Conservation (phyloP, 257 asterid species). For the Lycium barbarum region DNA sequence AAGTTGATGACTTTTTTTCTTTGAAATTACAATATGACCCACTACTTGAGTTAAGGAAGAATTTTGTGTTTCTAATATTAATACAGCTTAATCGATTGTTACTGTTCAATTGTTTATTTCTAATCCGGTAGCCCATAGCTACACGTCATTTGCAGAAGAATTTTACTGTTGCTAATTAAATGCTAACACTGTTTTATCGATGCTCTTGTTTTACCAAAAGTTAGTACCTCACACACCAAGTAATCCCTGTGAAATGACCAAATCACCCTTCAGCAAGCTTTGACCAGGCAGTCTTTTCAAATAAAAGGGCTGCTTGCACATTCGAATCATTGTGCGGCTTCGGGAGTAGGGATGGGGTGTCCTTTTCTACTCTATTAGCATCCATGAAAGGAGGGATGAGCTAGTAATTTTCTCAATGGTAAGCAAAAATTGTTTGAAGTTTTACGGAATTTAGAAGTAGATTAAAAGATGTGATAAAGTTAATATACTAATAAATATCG, state of each 20-base stretch:
- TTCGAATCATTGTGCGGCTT: slow-evolving; percentile 21
- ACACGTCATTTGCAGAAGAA: slow-evolving; percentile 54
- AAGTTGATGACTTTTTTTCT: not conserved
- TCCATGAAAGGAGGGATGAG: not conserved
- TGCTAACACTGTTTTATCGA: slow-evolving; percentile 52
- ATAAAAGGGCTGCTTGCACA: slow-evolving; percentile 32
- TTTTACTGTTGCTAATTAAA: slow-evolving; percentile 41
- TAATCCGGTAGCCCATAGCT: too few relatives aligned
- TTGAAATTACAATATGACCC: not conserved
- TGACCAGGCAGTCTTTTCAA: not conserved
- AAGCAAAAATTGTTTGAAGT: not conserved
- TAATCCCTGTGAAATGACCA: not conserved
- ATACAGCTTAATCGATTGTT: not conserved
- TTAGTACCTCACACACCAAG: not conserved
- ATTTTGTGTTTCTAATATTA: not conserved
- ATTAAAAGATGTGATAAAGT: not conserved
- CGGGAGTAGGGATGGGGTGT: slow-evolving; percentile 19
- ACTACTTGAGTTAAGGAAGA: not conserved
- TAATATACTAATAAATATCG: not conserved
- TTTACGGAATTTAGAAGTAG: not conserved
- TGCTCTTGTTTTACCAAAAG: slow-evolving; percentile 40
- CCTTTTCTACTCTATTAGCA: slow-evolving; percentile 25
- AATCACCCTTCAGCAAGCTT: not conserved
- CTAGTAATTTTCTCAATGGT: not conserved
- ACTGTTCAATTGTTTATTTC: not conserved